Evolutionary conservation across 768 basidiomycete species (phyloP).

Genomic region (Albatrellus ellisii): DNA sequence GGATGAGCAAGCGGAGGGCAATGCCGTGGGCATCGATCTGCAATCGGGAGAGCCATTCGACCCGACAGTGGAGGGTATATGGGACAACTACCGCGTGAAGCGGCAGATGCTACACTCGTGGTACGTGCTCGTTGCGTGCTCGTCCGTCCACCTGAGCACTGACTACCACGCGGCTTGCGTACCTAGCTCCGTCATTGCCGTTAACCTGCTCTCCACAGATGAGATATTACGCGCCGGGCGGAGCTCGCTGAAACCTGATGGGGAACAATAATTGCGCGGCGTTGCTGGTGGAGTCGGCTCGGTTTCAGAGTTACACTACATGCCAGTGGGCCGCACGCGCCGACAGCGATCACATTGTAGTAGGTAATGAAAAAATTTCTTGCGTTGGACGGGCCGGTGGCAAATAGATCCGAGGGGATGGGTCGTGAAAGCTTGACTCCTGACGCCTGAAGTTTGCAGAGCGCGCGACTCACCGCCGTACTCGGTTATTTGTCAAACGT

Average conservation of each 20-base stretch:
- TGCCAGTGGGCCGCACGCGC: no score
- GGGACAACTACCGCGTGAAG: conserved; percentile 99
- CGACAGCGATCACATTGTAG: no score
- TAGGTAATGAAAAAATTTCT: no score
- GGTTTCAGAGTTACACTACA: no score
- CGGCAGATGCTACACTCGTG: conserved; percentile 97
- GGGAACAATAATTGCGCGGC: conserved; percentile 32
- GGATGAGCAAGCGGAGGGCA: conserved; percentile 94
- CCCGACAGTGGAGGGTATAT: conserved; percentile 89
- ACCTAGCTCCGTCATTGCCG: conserved; percentile 77
- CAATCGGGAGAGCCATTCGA: conserved; percentile 94
- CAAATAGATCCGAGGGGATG: no score
- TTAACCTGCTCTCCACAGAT: conserved; percentile 91
- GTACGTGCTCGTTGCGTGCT: conserved; percentile 29
- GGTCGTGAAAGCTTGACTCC: no score
- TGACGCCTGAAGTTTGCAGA: no score
- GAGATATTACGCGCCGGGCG: conserved; percentile 88
- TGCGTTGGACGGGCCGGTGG: no score
- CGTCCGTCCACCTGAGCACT: conserved; percentile 15
- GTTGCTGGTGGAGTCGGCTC: no score
- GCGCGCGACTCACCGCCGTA: no score
- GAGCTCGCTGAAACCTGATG: conserved; percentile 77
- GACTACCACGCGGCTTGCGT: conserved; percentile 8
- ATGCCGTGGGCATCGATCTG: conserved; percentile 82
- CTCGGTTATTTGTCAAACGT: no score